Evolutionary conservation across 192 early-diverging fungal genomes (phyloP).

Genomic region (Rhizoclosmatium sp.): DNA sequence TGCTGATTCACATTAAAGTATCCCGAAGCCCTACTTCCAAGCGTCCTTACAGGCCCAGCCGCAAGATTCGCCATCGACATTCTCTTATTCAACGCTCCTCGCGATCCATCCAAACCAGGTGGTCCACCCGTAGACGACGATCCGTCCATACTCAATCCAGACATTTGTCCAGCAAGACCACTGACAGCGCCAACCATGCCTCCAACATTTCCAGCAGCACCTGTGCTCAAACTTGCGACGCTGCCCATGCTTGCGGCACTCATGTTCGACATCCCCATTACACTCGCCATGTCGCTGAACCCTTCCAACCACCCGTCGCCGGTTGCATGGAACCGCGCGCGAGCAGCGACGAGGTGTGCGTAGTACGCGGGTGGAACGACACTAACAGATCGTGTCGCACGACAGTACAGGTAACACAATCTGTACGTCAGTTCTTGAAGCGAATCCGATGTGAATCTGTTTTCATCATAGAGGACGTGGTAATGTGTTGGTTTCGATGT

Average conservation of each 20-base stretch:
- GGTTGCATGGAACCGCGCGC: conserved; percentile 84
- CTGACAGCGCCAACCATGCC: conserved; percentile 29
- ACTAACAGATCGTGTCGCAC: conserved; percentile 87
- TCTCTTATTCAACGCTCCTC: conserved; percentile 24
- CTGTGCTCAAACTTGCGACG: conserved; percentile 23
- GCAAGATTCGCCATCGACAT: conserved; percentile 29
- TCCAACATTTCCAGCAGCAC: background rate
- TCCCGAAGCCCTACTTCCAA: conserved; percentile 18
- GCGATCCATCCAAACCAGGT: background rate
- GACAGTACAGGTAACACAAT: conserved; percentile 88
- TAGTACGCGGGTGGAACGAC: conserved; percentile 93
- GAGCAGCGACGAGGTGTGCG: conserved; percentile 86
- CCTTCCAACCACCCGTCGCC: conserved; percentile 58
- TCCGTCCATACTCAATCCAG: conserved; percentile 1
- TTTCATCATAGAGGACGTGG: conserved; percentile 88
- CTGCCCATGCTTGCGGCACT: conserved; percentile 19
- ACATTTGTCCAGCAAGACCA: conserved; percentile 26
- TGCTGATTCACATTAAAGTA: conserved; percentile 19
- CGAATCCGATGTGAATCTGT: conserved; percentile 77
- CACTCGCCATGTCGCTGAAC: conserved; percentile 35
- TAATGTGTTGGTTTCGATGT: conserved; percentile 94
- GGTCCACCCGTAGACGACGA: background rate
- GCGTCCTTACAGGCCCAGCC: conserved; percentile 29
- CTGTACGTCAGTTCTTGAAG: conserved; percentile 88
- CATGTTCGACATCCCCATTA: conserved; percentile 12